Conservation (phyloP, 495 filamentous ascomycete genomes). For the Penicillium maclennaniae region DNA sequence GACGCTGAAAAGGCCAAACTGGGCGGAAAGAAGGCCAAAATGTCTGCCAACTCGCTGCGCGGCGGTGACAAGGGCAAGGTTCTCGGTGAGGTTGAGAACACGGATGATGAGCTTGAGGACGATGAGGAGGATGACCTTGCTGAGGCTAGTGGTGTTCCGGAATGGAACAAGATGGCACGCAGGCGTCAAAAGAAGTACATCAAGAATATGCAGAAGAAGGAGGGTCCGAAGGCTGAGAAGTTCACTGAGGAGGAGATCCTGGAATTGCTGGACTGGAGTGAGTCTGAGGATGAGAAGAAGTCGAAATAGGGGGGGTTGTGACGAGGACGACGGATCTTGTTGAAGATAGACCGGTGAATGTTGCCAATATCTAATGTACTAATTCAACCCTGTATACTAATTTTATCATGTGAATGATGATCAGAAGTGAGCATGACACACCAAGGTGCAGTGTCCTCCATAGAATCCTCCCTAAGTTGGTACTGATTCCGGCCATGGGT, state of each 20-base stretch:
- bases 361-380: constrained; percentile 5
- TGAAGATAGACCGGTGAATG: not conserved
- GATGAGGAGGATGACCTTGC: constrained; percentile 49
- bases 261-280: constrained; percentile 63
- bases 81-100: constrained; percentile 40
- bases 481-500: no score
- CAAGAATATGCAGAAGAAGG: constrained; percentile 46
- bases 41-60: constrained; percentile 59
- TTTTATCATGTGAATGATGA: not conserved
- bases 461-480: no score
- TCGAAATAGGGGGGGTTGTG: not conserved
- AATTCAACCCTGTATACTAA: not conserved
- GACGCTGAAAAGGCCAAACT: constrained; percentile 34
- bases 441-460: no score
- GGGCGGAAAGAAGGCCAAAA: constrained; percentile 52
- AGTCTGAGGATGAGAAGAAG: constrained; percentile 35
- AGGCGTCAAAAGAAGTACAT: constrained; percentile 62
- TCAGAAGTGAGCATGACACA: not conserved
- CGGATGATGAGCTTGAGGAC: constrained; percentile 56
- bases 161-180: constrained; percentile 52
- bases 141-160: constrained; percentile 43
- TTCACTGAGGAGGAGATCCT: constrained; percentile 54
- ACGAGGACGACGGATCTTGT: constrained; percentile 2
- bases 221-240: constrained; percentile 43
- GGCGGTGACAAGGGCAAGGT: constrained; percentile 47